phyloP scores from a whole-genome alignment of 441 rosid species.

The Capsella rubella region DNA sequence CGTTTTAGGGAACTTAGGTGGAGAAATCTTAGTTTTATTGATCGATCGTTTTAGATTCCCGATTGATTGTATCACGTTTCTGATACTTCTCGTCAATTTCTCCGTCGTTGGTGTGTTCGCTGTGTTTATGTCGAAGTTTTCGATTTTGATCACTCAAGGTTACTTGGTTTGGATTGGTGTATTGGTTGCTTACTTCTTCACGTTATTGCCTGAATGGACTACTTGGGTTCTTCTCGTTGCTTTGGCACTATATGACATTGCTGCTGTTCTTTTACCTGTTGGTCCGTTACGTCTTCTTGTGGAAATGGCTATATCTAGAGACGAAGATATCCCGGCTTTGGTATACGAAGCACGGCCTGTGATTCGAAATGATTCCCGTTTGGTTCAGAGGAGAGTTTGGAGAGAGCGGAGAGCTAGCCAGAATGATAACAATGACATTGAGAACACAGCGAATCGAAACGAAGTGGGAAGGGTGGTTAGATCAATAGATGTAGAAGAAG shows the following conservation, averaged over 20 bases:
- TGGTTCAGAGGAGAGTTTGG: slow-evolving; percentile 74
- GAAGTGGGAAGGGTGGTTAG: slow-evolving; percentile 44
- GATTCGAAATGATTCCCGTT: slow-evolving; percentile 48
- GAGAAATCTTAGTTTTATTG: slow-evolving; percentile 67
- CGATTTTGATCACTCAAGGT: slow-evolving; percentile 79
- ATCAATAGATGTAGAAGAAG: slow-evolving; percentile 55
- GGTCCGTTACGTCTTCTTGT: slow-evolving; percentile 89
- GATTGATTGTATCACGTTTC: slow-evolving; percentile 67
- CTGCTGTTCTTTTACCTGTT: slow-evolving; percentile 91
- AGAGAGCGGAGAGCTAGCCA: slow-evolving; percentile 58
- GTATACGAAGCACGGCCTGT: slow-evolving; percentile 93
- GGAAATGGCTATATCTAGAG: slow-evolving; percentile 96
- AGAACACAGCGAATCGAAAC: slow-evolving; percentile 21
- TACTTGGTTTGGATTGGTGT: slow-evolving; percentile 86
- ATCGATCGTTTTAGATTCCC: slow-evolving; percentile 63
- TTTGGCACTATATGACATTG: slow-evolving; percentile 84
- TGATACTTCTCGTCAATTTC: slow-evolving; percentile 69
- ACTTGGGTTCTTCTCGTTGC: slow-evolving; percentile 87
- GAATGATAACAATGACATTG: slow-evolving; percentile 38
- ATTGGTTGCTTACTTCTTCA: slow-evolving; percentile 92
- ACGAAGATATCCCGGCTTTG: slow-evolving; percentile 93
- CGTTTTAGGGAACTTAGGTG: slow-evolving; percentile 82
- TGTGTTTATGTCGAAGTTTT: slow-evolving; percentile 82
- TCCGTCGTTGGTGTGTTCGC: slow-evolving; percentile 87
- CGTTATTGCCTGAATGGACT: slow-evolving; percentile 92